Evolutionary conservation across 2,329 filamentous ascomycete genomes (phyloP).

Genomic region (Allantophomopsis cytisporea): DNA sequence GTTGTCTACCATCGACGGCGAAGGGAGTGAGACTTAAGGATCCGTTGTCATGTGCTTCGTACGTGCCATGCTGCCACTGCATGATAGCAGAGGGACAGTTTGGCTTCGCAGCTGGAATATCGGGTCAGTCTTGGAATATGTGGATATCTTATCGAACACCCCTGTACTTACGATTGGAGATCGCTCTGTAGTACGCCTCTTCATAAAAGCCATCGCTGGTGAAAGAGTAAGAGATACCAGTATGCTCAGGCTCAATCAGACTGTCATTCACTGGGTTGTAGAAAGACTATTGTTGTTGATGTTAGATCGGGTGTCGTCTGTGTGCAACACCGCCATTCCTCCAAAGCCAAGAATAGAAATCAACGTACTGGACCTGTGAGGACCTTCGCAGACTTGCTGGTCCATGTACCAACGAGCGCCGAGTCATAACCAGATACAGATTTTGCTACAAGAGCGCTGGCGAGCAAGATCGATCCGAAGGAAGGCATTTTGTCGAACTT

Average conservation of each 20-base stretch:
- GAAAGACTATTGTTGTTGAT: conserved; percentile 40
- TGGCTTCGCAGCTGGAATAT: conserved; percentile 36
- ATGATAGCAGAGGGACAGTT: conserved; percentile 50
- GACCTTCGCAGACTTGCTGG: conserved; percentile 55
- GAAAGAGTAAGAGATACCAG: conserved; percentile 65
- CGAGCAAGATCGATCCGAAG: conserved; percentile 21
- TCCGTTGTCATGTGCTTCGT: conserved; percentile 38
- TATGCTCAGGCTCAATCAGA: conserved; percentile 50
- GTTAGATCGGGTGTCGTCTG: conserved; percentile 5
- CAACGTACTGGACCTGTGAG: conserved; percentile 51
- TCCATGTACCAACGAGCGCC: conserved; percentile 56
- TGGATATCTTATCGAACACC: background rate
- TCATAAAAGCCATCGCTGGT: conserved; percentile 54
- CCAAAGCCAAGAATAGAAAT: conserved; percentile 11
- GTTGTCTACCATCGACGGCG: conserved; percentile 51
- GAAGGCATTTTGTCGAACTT: conserved; percentile 12
- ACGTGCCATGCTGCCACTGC: conserved; percentile 62
- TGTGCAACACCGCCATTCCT: conserved; percentile 4
- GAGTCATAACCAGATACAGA: conserved; percentile 26
- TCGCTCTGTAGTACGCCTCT: conserved; percentile 54
- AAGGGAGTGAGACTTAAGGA: conserved; percentile 47
- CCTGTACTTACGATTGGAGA: conserved; percentile 48
- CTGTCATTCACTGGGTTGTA: conserved; percentile 54
- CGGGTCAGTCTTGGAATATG: conserved; percentile 4
- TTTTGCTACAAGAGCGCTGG: conserved; percentile 12